Conservation (phyloP, 2,329 filamentous ascomycete genomes). For the Furcasterigmium sp. region DNA sequence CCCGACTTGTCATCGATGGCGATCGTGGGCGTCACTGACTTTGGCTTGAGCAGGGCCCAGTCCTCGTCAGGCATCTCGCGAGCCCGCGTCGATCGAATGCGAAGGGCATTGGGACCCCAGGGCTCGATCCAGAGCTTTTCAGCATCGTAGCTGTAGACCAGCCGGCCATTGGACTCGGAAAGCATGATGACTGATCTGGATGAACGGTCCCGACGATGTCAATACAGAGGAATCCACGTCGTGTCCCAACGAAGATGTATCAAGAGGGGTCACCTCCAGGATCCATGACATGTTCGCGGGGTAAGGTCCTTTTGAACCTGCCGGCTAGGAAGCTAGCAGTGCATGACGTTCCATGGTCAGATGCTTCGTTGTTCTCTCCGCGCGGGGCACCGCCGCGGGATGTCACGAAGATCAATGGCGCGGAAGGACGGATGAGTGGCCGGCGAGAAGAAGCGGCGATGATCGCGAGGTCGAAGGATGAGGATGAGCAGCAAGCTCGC, state of each 20-base stretch:
- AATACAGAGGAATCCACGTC: too few species aligned
- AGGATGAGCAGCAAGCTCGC: neutral
- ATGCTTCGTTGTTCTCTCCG: too few species aligned
- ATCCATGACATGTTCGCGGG: too few species aligned
- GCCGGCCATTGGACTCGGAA: neutral
- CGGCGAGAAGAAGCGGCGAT: neutral
- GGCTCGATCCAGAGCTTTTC: slow-evolving; percentile 43
- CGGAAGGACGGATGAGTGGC: neutral
- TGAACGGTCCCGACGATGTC: too few species aligned
- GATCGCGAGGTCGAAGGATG: neutral
- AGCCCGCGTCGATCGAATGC: slow-evolving; percentile 39
- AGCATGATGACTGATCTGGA: too few species aligned
- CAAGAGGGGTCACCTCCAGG: too few species aligned
- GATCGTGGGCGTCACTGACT: slow-evolving; percentile 8
- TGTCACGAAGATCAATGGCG: neutral
- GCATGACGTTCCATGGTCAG: neutral
- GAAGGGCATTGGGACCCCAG: slow-evolving; percentile 40
- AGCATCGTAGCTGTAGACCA: slow-evolving; percentile 28
- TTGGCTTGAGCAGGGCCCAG: slow-evolving; percentile 28
- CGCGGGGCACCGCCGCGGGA: neutral
- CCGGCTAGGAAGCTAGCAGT: too few species aligned
- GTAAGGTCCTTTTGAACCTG: neutral
- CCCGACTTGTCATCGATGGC: slow-evolving; percentile 15
- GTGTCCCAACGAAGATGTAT: too few species aligned
- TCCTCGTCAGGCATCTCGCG: slow-evolving; percentile 25